Evolutionary conservation across 2,329 filamentous ascomycete genomes (phyloP).

Genomic region (Colletotrichum shisoi): DNA sequence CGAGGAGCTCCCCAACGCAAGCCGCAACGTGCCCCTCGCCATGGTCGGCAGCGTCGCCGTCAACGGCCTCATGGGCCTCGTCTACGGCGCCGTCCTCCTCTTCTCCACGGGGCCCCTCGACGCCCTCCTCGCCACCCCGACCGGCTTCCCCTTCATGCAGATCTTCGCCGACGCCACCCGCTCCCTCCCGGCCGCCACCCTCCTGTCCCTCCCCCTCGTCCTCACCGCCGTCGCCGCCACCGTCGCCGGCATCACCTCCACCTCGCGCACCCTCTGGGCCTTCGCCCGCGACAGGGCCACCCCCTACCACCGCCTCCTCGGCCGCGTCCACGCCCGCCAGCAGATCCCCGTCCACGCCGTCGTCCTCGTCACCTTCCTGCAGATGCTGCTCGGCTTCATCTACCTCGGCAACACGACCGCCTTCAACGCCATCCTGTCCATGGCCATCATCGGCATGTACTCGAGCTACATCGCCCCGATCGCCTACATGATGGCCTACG

Average conservation of each 20-base stretch:
- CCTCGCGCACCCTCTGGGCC: conserved; percentile 51
- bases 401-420: conserved; percentile 54
- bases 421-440: conserved; percentile 53
- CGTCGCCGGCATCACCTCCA: conserved; percentile 48
- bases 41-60: conserved; percentile 49
- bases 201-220: conserved; percentile 45
- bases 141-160: conserved; percentile 56
- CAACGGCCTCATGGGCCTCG: conserved; percentile 57
- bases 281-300: conserved; percentile 51
- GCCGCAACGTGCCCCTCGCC: conserved; percentile 47
- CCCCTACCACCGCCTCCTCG: conserved; percentile 50
- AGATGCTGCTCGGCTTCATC: conserved; percentile 49
- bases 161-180: conserved; percentile 48
- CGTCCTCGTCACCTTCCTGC: conserved; percentile 42
- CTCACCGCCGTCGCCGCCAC: conserved; percentile 46
- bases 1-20: conserved; percentile 48
- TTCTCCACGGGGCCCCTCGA: conserved; percentile 54
- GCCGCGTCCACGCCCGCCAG: conserved; percentile 44
- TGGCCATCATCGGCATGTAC: conserved; percentile 56
- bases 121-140: conserved; percentile 50
- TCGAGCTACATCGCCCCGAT: conserved; percentile 55
- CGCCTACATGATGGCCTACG: conserved; percentile 48
- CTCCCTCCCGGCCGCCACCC: conserved; percentile 42
- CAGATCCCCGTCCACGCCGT: conserved; percentile 50
- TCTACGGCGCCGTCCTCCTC: conserved; percentile 53